Percentiles rank a stretch among this genome's conserved stretches.
Evolutionary conservation across 2,329 filamentous ascomycete genomes (phyloP).

Genomic region (Aspergillus hortae): DNA sequence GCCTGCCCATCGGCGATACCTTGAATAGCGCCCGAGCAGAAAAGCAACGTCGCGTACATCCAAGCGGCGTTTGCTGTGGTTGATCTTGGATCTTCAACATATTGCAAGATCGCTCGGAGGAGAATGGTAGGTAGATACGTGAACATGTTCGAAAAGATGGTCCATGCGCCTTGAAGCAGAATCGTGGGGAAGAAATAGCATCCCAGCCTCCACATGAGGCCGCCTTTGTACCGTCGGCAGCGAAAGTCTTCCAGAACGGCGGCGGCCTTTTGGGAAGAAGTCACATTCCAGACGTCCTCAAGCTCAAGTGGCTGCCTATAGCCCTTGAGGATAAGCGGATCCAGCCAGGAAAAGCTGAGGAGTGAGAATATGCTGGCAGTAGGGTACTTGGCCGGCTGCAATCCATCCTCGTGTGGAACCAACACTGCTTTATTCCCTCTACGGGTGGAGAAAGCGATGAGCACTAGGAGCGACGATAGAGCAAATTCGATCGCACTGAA

Average conservation of each 20-base stretch:
- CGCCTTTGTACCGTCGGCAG: conserved; percentile 75
- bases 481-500: conserved; percentile 72
- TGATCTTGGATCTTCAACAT: conserved; percentile 76
- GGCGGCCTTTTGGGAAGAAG: conserved; percentile 83
- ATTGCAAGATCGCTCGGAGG: conserved; percentile 86
- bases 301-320: conserved; percentile 83
- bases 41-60: conserved; percentile 90
- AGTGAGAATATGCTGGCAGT: conserved; percentile 85
- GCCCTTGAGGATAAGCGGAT: conserved; percentile 81
- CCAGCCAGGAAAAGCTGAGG: conserved; percentile 86
- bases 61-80: conserved; percentile 85
- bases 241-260: conserved; percentile 77
- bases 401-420: conserved; percentile 81
- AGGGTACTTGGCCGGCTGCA: conserved; percentile 83
- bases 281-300: conserved; percentile 84
- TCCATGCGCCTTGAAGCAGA: conserved; percentile 74
- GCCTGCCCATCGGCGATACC: conserved; percentile 82
- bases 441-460: conserved; percentile 74
- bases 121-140: conserved; percentile 90
- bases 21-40: conserved; percentile 74
- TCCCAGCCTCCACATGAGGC: conserved; percentile 74
- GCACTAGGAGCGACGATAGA: conserved; percentile 68
- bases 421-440: conserved; percentile 89
- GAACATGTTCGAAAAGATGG: conserved; percentile 73
- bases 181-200: conserved; percentile 78